Base-by-base conservation (phyloP, 2,329 filamentous ascomycete species). In the Fusarium sp. region DNA sequence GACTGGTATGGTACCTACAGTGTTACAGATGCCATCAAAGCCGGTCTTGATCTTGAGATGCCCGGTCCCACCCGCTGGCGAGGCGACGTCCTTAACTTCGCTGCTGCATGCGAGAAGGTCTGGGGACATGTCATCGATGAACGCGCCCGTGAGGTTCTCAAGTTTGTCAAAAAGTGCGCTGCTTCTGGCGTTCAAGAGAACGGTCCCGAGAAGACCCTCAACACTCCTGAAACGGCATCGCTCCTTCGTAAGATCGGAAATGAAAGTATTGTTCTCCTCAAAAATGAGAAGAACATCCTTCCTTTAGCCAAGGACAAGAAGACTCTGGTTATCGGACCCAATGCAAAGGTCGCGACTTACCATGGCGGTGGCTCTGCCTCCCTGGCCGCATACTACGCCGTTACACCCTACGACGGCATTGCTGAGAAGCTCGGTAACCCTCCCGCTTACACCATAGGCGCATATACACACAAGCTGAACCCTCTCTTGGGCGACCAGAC, bases 361-460 rank as follows among this genome's bases (percentile, higher is more conserved):
- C 85, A 90, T 71, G 90, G 90, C 37, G 90, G 90, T 61, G 90
- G 90, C 22, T 91, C 88, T 7, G 90, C 90, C 3, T 85, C 88
- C 1, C 78, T 89, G 29, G 79, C 80, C 12, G 82, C 86, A 9
- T 92, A 92, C 80, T 89, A 91, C 62, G 91, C 91, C 49, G 85
- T 94, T 22, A 93, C 89, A 1, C 92, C 92, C 3, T 89, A 91
- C 27, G 90, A 92, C 60, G 91, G 91, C 9, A 92, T 94, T 72
- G 85, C 83, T 41, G 82, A 82, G 34, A 86, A 87, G 75, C 79
- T 87, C 2, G 76, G 74, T 13, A 78, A 77, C 1, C 59, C 79
- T 7, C 83, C 85, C 0, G 77, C 76, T 3, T 91, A 88, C 75
- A 83, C 86, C 3, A 85, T 90, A 45, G 90, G 90, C 12, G 87